These are phyloP conservation scores for Alopecurus myosuroides DNA, from an alignment of 176 grass and related monocot species.

Conservation along the genomic window DNA sequence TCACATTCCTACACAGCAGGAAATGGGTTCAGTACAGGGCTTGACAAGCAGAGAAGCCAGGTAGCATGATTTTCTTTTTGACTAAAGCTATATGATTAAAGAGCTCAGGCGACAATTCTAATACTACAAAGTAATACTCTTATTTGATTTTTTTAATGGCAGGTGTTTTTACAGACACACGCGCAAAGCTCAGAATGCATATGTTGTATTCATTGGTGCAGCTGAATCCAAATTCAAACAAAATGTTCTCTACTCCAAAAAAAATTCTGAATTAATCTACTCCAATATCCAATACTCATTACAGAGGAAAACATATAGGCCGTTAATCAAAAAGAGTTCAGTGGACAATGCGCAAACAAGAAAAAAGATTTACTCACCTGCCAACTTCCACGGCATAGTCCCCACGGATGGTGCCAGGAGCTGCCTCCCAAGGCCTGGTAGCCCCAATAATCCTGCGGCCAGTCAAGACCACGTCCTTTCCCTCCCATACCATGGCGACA, in stretches of 20 bases:
- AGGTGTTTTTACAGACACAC: too few species aligned
- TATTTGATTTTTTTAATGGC: background rate
- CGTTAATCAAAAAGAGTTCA: background rate
- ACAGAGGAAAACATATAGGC: background rate
- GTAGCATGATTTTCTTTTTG: background rate
- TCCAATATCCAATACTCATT: too few species aligned
- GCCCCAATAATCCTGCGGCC: constrained; percentile 69
- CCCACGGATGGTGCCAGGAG: constrained; percentile 67
- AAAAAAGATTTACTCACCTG: constrained; percentile 38
- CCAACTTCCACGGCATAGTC: constrained; percentile 72
- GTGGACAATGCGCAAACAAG: background rate
- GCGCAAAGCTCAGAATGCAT: too few species aligned
- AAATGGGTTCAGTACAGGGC: background rate
- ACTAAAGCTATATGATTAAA: background rate
- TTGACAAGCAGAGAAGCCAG: background rate
- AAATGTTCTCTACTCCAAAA: too few species aligned
- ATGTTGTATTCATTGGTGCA: too few species aligned
- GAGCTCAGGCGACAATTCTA: background rate
- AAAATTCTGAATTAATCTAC: too few species aligned
- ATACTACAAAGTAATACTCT: background rate
- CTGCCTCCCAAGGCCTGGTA: constrained; percentile 66
- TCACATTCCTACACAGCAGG: constrained; percentile 35
- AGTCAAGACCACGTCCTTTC: constrained; percentile 60
- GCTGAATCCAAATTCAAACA: background rate
- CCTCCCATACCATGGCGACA: constrained; percentile 78